These are phyloP conservation scores for Hyaloscypha variabilis DNA, from an alignment of 495 filamentous ascomycete genomes.

Conservation along the genomic window DNA sequence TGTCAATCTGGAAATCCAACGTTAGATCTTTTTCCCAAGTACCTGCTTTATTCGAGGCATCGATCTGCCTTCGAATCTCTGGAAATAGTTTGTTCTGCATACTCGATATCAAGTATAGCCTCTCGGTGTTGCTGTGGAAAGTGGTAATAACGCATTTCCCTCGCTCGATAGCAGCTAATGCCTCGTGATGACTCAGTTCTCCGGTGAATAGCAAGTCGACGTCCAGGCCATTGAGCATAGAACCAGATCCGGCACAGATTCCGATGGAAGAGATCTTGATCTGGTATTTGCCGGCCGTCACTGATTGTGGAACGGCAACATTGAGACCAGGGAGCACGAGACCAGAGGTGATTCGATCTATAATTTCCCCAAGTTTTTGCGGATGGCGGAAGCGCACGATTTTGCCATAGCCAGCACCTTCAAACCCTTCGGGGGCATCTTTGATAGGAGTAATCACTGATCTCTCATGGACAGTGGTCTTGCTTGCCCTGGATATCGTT, in stretches of 20 bases:
- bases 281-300: slow-evolving; percentile 42
- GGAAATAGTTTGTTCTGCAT: slow-evolving; percentile 60
- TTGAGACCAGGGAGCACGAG: slow-evolving; percentile 69
- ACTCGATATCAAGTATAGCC: slow-evolving; percentile 63
- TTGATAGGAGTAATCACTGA: slow-evolving; percentile 23
- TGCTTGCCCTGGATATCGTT: background rate
- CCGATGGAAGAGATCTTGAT: slow-evolving; percentile 62
- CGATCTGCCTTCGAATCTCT: slow-evolving; percentile 35
- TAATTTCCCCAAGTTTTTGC: slow-evolving; percentile 23
- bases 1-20: slow-evolving; percentile 58
- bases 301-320: slow-evolving; percentile 67
- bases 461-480: slow-evolving; percentile 8
- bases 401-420: slow-evolving; percentile 74
- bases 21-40: slow-evolving; percentile 32
- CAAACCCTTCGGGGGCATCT: slow-evolving; percentile 47
- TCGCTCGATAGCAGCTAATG: slow-evolving; percentile 81
- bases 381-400: slow-evolving; percentile 63
- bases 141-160: slow-evolving; percentile 83
- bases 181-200: slow-evolving; percentile 91
- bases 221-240: slow-evolving; percentile 66
- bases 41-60: slow-evolving; percentile 20
- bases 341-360: slow-evolving; percentile 50
- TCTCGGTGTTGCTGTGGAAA: slow-evolving; percentile 84
- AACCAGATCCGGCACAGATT: slow-evolving; percentile 86
- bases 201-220: slow-evolving; percentile 87